These are phyloP conservation scores for Coriaria nepalensis DNA, from an alignment of 306 rosid species.

Conservation along the genomic window DNA sequence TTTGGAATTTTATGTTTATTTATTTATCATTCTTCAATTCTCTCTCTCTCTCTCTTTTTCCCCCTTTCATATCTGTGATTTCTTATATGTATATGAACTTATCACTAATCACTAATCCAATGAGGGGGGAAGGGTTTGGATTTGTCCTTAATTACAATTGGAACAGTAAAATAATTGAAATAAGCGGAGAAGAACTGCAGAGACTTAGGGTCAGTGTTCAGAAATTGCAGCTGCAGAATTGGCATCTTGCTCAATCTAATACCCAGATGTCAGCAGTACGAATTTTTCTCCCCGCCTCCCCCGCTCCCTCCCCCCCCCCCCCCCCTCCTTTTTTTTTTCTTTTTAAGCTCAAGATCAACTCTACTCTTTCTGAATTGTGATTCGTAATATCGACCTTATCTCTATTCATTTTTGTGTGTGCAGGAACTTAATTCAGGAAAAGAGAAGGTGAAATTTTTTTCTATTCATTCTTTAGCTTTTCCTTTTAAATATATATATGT, in stretches of 20 bases:
- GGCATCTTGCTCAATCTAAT: conserved; percentile 82
- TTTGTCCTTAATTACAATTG: conserved; percentile 21
- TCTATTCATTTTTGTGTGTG: conserved; percentile 16
- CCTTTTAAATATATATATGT: conserved; percentile 4
- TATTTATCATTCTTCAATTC: background rate
- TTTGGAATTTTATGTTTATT: background rate
- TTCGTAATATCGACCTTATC: background rate
- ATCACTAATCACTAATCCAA: background rate
- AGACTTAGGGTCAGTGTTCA: conserved; percentile 41
- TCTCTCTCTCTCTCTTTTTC: background rate
- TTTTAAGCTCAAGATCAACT: background rate
- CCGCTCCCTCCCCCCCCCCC: too few relatives aligned
- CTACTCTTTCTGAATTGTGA: background rate
- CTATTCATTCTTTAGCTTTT: background rate
- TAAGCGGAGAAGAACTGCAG: conserved; percentile 51
- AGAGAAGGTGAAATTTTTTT: conserved; percentile 41
- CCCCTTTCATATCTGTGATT: background rate
- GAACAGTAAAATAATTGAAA: conserved; percentile 50
- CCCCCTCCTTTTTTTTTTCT: background rate
- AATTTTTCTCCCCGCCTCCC: background rate
- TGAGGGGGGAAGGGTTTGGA: background rate
- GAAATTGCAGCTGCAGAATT: conserved; percentile 69
- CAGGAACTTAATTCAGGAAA: conserved; percentile 77
- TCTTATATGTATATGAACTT: background rate
- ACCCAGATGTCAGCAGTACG: conserved; percentile 57